phyloP scores from a whole-genome alignment of 2,329 filamentous ascomycete genomes.

The Didymella glomerata region DNA sequence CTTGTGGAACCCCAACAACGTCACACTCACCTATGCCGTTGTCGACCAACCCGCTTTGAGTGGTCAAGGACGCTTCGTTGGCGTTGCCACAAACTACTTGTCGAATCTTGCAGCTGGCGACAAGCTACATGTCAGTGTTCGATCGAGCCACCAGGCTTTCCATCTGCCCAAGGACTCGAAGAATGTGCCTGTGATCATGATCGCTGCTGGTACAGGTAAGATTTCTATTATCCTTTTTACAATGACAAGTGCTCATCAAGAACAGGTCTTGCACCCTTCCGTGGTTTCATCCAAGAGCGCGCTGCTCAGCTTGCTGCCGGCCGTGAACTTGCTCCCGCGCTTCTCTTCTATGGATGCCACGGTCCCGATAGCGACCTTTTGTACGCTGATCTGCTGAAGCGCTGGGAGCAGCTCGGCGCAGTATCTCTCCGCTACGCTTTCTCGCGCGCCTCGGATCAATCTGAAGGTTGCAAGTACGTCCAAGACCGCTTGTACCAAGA shows the following conservation, averaged over 20 bases:
- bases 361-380: slow-evolving; percentile 64
- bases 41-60: slow-evolving; percentile 64
- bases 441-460: slow-evolving; percentile 55
- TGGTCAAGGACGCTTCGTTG: slow-evolving; percentile 55
- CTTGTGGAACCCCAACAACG: slow-evolving; percentile 63
- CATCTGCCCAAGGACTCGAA: slow-evolving; percentile 55
- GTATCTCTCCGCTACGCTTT: slow-evolving; percentile 70
- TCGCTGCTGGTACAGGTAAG: slow-evolving; percentile 47
- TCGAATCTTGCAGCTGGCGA: slow-evolving; percentile 53
- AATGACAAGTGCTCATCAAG: background rate
- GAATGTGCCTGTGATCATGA: slow-evolving; percentile 54
- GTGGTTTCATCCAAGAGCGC: slow-evolving; percentile 54
- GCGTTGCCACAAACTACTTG: slow-evolving; percentile 56
- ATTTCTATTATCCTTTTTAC: background rate
- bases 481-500: slow-evolving; percentile 63
- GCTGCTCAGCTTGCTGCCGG: slow-evolving; percentile 57
- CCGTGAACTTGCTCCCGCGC: slow-evolving; percentile 63
- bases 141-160: slow-evolving; percentile 54
- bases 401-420: slow-evolving; percentile 68
- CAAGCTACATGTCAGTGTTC: slow-evolving; percentile 54
- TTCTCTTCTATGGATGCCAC: slow-evolving; percentile 73
- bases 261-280: slow-evolving; percentile 55
- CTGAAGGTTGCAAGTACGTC: slow-evolving; percentile 62
- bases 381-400: slow-evolving; percentile 66
- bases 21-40: slow-evolving; percentile 74